Evolutionary conservation across 2,329 filamentous ascomycete species (phyloP).

Genomic region (Trichoderma polysporum): DNA sequence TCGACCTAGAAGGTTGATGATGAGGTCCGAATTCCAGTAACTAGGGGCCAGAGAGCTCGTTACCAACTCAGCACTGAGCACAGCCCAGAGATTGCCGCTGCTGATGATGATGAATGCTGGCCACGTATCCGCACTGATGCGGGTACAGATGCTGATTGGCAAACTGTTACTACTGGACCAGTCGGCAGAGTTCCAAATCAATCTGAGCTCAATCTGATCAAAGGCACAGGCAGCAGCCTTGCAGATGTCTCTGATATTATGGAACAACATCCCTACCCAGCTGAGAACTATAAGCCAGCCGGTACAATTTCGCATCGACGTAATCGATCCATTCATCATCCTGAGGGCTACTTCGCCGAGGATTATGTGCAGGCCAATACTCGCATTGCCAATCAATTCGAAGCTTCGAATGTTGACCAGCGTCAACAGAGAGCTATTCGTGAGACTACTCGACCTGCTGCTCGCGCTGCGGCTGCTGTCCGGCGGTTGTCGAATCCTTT

Average conservation of each 20-base stretch:
- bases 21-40: slow-evolving; percentile 39
- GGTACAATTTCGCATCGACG: not conserved
- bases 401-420: not conserved
- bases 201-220: slow-evolving; percentile 28
- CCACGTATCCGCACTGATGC: slow-evolving; percentile 22
- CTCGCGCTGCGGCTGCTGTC: slow-evolving; percentile 28
- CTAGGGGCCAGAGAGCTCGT: slow-evolving; percentile 21
- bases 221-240: slow-evolving; percentile 44
- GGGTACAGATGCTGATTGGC: slow-evolving; percentile 37
- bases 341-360: not conserved
- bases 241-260: slow-evolving; percentile 44
- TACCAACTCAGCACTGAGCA: not conserved
- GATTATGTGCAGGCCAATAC: not conserved
- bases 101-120: slow-evolving; percentile 18
- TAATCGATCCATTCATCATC: not conserved
- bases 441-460: slow-evolving; percentile 23
- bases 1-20: slow-evolving; percentile 44
- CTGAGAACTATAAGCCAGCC: not conserved
- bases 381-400: not conserved
- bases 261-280: slow-evolving; percentile 7
- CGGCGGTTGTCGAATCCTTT: slow-evolving; percentile 32
- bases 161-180: slow-evolving; percentile 37
- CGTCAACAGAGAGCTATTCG: not conserved
- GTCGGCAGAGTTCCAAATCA: slow-evolving; percentile 26
- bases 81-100: not conserved